phyloP scores from a whole-genome alignment of 345 rosid species.

The Salix brachista region DNA sequence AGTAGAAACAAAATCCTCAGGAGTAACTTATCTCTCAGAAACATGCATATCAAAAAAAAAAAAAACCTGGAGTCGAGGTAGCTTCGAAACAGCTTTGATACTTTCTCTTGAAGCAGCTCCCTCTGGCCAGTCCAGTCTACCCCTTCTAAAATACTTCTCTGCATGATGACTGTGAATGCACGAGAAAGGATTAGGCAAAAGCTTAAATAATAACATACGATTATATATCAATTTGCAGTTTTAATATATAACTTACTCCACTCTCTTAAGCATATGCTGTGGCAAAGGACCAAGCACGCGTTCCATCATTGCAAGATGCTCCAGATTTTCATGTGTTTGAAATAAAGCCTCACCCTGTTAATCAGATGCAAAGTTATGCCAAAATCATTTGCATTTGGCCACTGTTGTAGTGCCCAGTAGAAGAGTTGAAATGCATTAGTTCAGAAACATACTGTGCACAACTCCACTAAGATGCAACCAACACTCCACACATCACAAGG shows the following conservation, averaged over 20 bases:
- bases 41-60: background rate
- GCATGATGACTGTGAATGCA: conserved; percentile 52
- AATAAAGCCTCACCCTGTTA: conserved; percentile 83
- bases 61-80: conserved; percentile 73
- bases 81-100: conserved; percentile 67
- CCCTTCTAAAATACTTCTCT: conserved; percentile 77
- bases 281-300: conserved; percentile 76
- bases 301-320: conserved; percentile 96
- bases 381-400: background rate
- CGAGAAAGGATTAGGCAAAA: background rate
- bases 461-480: conserved; percentile 76
- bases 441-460: conserved; percentile 64
- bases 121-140: conserved; percentile 85
- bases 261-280: conserved; percentile 62
- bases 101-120: conserved; percentile 83
- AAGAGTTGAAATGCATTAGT: background rate
- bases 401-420: no score
- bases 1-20: background rate
- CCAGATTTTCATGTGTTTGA: conserved; percentile 88
- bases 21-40: background rate
- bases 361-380: background rate
- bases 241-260: conserved; percentile 44
- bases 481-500: conserved; percentile 94
- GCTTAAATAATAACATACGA: background rate
- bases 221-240: no score